Percentiles rank a stretch among this genome's conserved stretches.
phyloP scores from a whole-genome alignment of 208 protist species.

The Leishmania major region DNA sequence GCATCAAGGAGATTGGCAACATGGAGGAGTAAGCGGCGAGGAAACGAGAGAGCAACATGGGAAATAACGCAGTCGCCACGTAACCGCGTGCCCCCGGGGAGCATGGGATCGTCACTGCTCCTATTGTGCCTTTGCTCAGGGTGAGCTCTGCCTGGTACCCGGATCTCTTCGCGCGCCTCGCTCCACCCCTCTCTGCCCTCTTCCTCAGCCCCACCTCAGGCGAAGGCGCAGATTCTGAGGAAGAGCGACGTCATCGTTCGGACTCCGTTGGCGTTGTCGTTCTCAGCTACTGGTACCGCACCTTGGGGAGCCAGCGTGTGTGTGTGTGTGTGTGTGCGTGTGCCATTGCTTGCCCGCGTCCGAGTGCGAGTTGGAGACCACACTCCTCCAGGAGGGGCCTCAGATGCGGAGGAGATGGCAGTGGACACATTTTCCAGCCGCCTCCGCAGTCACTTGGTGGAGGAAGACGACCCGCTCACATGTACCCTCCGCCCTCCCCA shows the following conservation, averaged over 20 bases:
- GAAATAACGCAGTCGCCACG: neutral
- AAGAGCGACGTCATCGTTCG: neutral
- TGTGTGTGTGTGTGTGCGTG: neutral
- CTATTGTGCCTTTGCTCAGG: neutral
- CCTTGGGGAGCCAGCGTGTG: neutral
- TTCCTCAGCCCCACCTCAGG: neutral
- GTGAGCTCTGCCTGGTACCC: neutral
- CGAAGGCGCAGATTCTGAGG: neutral
- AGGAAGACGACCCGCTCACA: neutral
- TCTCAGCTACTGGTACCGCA: neutral
- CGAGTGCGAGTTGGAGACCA: neutral
- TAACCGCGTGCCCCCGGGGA: neutral
- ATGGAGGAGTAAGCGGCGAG: slow-evolving; percentile 2
- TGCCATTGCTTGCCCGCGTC: neutral
- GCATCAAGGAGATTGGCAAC: slow-evolving; percentile 19
- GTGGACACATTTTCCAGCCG: neutral
- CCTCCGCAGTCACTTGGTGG: neutral
- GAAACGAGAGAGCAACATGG: neutral
- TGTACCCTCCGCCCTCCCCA: neutral
- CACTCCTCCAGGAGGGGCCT: neutral
- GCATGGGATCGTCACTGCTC: neutral
- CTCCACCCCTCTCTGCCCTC: neutral
- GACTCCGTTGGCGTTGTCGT: neutral
- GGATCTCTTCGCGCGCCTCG: neutral
- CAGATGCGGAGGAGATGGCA: neutral